Evolutionary conservation across 345 rosid genomes (phyloP).

Genomic region (Melaleuca quinquenervia): DNA sequence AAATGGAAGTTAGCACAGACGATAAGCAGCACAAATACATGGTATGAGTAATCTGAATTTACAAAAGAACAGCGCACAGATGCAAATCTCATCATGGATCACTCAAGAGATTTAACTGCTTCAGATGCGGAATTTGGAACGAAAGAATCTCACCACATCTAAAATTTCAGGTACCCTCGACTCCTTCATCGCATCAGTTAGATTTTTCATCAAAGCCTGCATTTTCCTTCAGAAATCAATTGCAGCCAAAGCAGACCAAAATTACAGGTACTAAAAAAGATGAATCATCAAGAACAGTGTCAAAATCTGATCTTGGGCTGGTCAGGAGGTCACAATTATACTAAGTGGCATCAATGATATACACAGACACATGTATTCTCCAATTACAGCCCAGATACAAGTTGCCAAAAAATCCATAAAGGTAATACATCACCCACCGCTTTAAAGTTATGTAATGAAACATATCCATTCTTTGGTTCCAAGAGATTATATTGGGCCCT

Average conservation of each 20-base stretch:
- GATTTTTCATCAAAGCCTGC: slow-evolving; percentile 64
- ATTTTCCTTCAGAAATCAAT: background rate
- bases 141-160: slow-evolving; percentile 3
- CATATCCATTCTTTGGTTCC: slow-evolving; percentile 76
- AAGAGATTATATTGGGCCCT: slow-evolving; percentile 67
- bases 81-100: background rate
- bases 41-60: background rate
- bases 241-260: background rate
- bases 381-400: background rate
- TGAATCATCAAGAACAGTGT: background rate
- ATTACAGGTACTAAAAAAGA: background rate
- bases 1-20: background rate
- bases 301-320: background rate
- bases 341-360: background rate
- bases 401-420: background rate
- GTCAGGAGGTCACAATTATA: background rate
- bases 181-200: slow-evolving; percentile 79
- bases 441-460: slow-evolving; percentile 61
- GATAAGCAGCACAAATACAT: background rate
- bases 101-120: background rate
- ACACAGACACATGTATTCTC: background rate
- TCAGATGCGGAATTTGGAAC: background rate
- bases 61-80: background rate
- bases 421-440: slow-evolving; percentile 30
- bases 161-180: slow-evolving; percentile 69